Percentiles rank a stretch among this genome's conserved stretches.
Evolutionary conservation across 257 asterid genomes (phyloP).

Genomic region (Solanum peruvianum): DNA sequence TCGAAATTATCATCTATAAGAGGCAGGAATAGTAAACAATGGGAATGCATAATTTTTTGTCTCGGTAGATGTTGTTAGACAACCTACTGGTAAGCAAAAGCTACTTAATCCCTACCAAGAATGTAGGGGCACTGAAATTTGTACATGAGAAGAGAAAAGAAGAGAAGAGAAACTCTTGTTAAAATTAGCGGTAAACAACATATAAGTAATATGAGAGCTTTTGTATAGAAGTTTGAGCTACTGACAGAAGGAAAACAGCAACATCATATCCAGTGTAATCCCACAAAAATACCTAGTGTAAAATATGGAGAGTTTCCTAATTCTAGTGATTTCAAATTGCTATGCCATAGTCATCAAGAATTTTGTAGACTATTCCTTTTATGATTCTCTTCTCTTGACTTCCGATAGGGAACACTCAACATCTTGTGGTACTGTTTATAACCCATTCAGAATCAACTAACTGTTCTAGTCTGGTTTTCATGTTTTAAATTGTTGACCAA

Average conservation of each 20-base stretch:
- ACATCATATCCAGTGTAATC: neutral
- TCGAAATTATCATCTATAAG: neutral
- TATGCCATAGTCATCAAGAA: neutral
- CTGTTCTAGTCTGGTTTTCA: neutral
- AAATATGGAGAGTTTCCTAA: neutral
- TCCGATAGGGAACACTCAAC: neutral
- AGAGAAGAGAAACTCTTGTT: neutral
- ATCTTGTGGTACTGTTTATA: neutral
- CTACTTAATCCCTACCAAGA: neutral
- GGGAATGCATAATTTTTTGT: neutral
- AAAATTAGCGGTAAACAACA: neutral
- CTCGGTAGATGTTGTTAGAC: neutral
- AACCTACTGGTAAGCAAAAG: neutral
- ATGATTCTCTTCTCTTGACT: neutral
- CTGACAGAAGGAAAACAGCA: neutral
- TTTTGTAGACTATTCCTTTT: neutral
- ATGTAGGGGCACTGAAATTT: neutral
- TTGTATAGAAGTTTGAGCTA: neutral
- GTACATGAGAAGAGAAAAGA: neutral
- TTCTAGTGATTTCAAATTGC: neutral
- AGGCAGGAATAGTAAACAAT: neutral
- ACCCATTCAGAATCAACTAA: neutral
- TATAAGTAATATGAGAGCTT: neutral
- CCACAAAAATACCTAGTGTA: neutral
- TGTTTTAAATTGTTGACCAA: neutral